A percentile compares a stretch with the other conserved stretches of the same genome.
phyloP scores from a whole-genome alignment of 306 rosid genomes.

The Abrus pulchellus region DNA sequence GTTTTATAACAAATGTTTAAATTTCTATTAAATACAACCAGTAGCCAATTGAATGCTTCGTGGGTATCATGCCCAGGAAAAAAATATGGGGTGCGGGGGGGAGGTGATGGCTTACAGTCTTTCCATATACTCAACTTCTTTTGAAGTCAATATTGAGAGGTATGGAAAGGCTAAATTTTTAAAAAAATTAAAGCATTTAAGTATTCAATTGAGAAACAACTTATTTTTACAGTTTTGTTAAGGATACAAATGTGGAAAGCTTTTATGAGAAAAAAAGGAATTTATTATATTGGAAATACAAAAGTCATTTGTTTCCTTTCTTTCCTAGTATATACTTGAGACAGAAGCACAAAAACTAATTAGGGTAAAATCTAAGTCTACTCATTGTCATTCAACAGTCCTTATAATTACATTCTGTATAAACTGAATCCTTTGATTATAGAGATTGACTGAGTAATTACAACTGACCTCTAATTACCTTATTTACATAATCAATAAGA shows the following conservation, averaged over 20 bases:
- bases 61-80: not conserved
- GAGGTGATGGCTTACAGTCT: not conserved
- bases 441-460: too few relatives aligned
- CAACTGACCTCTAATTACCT: too few relatives aligned
- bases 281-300: too few relatives aligned
- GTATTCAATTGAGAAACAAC: slow-evolving; percentile 20
- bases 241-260: not conserved
- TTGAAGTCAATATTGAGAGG: slow-evolving; percentile 12
- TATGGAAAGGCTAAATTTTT: slow-evolving; percentile 5
- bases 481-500: too few relatives aligned
- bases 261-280: not conserved
- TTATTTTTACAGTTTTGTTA: not conserved
- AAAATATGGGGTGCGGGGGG: not conserved
- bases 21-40: slow-evolving; percentile 9
- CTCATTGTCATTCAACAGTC: too few relatives aligned
- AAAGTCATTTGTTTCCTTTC: too few relatives aligned
- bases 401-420: too few relatives aligned
- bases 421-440: too few relatives aligned
- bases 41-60: slow-evolving; percentile 38
- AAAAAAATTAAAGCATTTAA: slow-evolving; percentile 18
- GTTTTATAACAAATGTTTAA: slow-evolving; percentile 14
- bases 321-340: too few relatives aligned
- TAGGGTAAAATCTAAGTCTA: too few relatives aligned
- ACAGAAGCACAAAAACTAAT: too few relatives aligned
- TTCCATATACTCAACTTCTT: slow-evolving; percentile 19